A percentile compares a stretch with the other conserved stretches of the same genome.
Evolutionary conservation across 2,329 filamentous ascomycete species (phyloP).

Genomic region (Spiromastix sp.): DNA sequence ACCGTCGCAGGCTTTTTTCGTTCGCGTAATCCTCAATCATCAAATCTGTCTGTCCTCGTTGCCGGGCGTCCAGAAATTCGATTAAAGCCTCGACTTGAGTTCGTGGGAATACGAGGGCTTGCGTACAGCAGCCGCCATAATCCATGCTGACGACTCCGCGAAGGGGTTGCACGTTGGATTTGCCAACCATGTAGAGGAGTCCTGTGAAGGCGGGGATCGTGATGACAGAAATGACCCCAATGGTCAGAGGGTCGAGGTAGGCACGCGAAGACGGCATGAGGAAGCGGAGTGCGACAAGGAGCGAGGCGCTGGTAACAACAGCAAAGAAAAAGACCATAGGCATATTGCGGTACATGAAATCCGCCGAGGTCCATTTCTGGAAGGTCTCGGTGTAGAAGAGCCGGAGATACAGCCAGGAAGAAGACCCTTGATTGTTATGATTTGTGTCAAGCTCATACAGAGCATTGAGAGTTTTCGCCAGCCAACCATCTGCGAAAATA

Average conservation of each 20-base stretch:
- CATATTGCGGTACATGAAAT: conserved; percentile 18
- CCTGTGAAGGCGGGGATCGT: conserved; percentile 15
- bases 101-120: conserved; percentile 22
- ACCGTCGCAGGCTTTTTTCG: conserved; percentile 22
- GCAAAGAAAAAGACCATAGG: conserved; percentile 14
- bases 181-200: conserved; percentile 18
- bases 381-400: conserved; percentile 26
- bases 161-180: conserved; percentile 16
- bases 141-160: conserved; percentile 18
- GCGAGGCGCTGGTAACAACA: neutral
- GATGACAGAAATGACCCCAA: conserved; percentile 13
- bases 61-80: conserved; percentile 9
- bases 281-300: conserved; percentile 11
- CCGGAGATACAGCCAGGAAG: conserved; percentile 21
- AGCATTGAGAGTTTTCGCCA: conserved; percentile 19
- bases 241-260: conserved; percentile 12
- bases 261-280: conserved; percentile 5
- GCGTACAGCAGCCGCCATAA: conserved; percentile 22
- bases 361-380: conserved; percentile 16
- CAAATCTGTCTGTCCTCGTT: conserved; percentile 17
- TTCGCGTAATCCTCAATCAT: conserved; percentile 19
- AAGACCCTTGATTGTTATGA: neutral
- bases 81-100: conserved; percentile 13
- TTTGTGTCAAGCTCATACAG: neutral
- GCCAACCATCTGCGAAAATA: conserved; percentile 28